phyloP scores from a whole-genome alignment of 352 stramenopile species.

The Phytophthora pini region DNA sequence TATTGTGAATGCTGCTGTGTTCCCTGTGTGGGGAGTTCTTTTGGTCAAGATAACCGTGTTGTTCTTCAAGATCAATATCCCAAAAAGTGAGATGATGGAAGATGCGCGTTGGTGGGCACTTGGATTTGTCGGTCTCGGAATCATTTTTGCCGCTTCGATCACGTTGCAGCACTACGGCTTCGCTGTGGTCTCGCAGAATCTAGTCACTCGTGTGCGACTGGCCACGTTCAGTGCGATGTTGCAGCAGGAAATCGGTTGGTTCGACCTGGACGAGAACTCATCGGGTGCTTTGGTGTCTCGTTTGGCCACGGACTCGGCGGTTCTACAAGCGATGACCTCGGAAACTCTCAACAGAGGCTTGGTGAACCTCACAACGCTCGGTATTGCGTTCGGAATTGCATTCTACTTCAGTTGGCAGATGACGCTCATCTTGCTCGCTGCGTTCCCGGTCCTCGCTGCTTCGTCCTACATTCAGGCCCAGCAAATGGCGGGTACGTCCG shows the following conservation, averaged over 20 bases:
- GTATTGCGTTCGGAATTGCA: constrained; percentile 51
- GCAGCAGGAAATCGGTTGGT: constrained; percentile 83
- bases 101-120: constrained; percentile 45
- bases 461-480: constrained; percentile 43
- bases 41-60: constrained; percentile 59
- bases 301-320: constrained; percentile 78
- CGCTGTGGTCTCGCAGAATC: constrained; percentile 55
- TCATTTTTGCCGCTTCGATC: constrained; percentile 49
- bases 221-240: constrained; percentile 70
- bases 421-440: constrained; percentile 53
- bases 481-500: constrained; percentile 34
- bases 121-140: constrained; percentile 54
- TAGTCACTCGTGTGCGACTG: constrained; percentile 65
- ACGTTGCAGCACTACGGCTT: constrained; percentile 66
- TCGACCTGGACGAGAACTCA: constrained; percentile 76
- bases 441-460: constrained; percentile 36
- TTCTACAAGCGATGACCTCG: constrained; percentile 78
- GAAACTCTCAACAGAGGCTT: constrained; percentile 66
- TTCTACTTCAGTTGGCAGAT: constrained; percentile 73
- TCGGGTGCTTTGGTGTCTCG: constrained; percentile 74
- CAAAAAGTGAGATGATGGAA: constrained; percentile 58
- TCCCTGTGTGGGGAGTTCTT: constrained; percentile 61
- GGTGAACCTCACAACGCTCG: constrained; percentile 55
- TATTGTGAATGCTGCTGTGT: constrained; percentile 51
- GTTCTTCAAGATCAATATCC: constrained; percentile 56